Evolutionary conservation across 2,329 filamentous ascomycete genomes (phyloP), one percentile per base, ranked within the genome.

Genomic region (Curvularia verruculosa): DNA sequence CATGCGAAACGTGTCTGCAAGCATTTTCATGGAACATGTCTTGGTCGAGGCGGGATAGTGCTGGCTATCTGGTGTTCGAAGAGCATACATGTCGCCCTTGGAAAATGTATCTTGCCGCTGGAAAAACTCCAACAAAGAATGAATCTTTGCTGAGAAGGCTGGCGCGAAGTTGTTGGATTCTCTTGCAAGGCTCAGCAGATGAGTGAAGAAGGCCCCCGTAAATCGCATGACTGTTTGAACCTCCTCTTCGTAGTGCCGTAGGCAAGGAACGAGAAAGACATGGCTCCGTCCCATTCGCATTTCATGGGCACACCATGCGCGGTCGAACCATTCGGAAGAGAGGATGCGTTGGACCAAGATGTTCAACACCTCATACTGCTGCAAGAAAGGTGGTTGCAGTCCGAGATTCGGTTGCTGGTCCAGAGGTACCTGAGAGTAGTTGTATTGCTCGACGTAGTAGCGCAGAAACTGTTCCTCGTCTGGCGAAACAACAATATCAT

Each of bases 301-400:
- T 64, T 81, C 79, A 55, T 79, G 77, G 46, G 73, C 64, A 54
- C 79, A 81, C 78, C 78, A 81, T 9, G 79, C 79, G 39, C 79
- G 68, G 47, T 75, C 73, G 59, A 80, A 80, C 76, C 77, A 81
- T 2, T 72, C 73, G 10, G 78, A 80, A 31, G 66, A 68, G 19
- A 80, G 61, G 6, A 80, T 54, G 56, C 69, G 77, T 67, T 65
- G 73, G 56, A 67, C 70, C 54, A 68, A 78, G 40, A 65, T 61
- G 37, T 56, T 55, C 34, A 75, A 60, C 1, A 60, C 24, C 18
- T 61, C 52, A 13, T 68, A 61, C 31, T 66, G 63, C 26, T 67
- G 64, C 71, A 75, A 72, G 36, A 72, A 64, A 15, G 73, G 72
- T n/a, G 72, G 70, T 2, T 54, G 58, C 2, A 73, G 49, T 15